Conservation (phyloP, 1,284 basidiomycete species). For the Rhodotorula sp. region DNA sequence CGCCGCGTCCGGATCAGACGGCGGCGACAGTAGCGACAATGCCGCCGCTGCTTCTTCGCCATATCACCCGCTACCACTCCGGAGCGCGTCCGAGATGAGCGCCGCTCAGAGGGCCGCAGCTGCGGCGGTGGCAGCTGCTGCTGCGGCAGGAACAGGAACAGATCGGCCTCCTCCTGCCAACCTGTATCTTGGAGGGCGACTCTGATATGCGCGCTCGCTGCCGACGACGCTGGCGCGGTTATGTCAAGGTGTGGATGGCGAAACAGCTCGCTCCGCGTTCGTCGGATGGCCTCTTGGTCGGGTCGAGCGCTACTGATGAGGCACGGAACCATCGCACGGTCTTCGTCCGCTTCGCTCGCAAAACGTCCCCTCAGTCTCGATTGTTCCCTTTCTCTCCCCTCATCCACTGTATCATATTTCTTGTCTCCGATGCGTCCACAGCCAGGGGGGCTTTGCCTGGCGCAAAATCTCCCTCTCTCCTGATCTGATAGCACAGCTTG, state of each 20-base stretch:
- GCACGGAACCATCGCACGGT: too few relatives aligned
- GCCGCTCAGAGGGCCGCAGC: background rate
- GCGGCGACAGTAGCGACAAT: background rate
- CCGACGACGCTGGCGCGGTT: too few relatives aligned
- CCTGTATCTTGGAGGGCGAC: background rate
- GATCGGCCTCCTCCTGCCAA: background rate
- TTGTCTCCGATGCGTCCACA: too few relatives aligned
- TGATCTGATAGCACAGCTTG: too few relatives aligned
- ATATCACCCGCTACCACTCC: constrained; percentile 19
- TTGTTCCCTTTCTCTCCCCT: background rate
- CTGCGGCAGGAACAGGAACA: too few relatives aligned
- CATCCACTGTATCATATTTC: too few relatives aligned
- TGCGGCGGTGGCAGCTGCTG: background rate
- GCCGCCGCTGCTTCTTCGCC: background rate
- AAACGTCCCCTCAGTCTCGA: background rate
- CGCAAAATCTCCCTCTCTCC: background rate
- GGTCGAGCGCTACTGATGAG: too few relatives aligned
- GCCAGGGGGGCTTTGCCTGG: background rate
- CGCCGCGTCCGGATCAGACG: background rate
- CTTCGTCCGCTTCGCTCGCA: too few relatives aligned
- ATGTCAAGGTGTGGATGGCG: too few relatives aligned
- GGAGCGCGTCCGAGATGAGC: constrained; percentile 19
- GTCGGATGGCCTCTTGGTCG: too few relatives aligned
- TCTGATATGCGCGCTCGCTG: too few relatives aligned
- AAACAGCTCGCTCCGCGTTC: too few relatives aligned